A percentile compares a stretch with the other conserved stretches of the same genome.
phyloP scores from a whole-genome alignment of 441 rosid genomes.

The Arabidopsis lyrata region DNA sequence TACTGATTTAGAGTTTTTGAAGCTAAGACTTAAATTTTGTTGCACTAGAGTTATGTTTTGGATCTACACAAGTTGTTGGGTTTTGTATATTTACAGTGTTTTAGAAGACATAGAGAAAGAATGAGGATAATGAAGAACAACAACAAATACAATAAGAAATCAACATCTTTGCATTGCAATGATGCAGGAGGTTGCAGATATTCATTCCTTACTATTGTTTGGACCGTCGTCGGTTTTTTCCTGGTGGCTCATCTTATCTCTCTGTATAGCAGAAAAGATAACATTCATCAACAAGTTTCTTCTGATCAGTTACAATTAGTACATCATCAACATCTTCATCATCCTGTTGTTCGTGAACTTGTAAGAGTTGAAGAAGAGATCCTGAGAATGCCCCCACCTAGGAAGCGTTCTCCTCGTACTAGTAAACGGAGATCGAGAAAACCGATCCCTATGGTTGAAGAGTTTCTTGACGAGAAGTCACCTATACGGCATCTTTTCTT shows the following conservation, averaged over 20 bases:
- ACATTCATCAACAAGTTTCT: constrained; percentile 40
- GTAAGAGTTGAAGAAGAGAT: constrained; percentile 80
- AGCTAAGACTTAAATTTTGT: neutral
- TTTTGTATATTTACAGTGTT: constrained; percentile 63
- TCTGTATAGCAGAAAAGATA: constrained; percentile 51
- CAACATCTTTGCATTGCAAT: constrained; percentile 72
- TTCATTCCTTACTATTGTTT: constrained; percentile 59
- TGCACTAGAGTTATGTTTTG: constrained; percentile 34
- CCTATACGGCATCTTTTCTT: constrained; percentile 75
- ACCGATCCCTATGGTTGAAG: constrained; percentile 76
- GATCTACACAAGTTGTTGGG: constrained; percentile 61
- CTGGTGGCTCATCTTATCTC: constrained; percentile 65
- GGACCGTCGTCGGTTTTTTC: constrained; percentile 80
- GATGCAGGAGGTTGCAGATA: constrained; percentile 78
- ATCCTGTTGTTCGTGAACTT: constrained; percentile 60
- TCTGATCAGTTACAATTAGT: constrained; percentile 33
- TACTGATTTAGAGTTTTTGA: neutral
- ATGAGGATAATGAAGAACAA: constrained; percentile 60
- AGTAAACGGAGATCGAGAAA: constrained; percentile 75
- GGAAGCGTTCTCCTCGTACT: constrained; percentile 73
- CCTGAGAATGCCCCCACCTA: constrained; percentile 78
- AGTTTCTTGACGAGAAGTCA: constrained; percentile 92
- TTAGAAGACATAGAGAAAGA: constrained; percentile 53
- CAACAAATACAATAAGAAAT: constrained; percentile 72
- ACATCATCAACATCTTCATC: constrained; percentile 40